Percentiles rank a stretch among this genome's conserved stretches.
Evolutionary conservation across 176 grass and related monocot species (phyloP).

Genomic region (Carex pumila): DNA sequence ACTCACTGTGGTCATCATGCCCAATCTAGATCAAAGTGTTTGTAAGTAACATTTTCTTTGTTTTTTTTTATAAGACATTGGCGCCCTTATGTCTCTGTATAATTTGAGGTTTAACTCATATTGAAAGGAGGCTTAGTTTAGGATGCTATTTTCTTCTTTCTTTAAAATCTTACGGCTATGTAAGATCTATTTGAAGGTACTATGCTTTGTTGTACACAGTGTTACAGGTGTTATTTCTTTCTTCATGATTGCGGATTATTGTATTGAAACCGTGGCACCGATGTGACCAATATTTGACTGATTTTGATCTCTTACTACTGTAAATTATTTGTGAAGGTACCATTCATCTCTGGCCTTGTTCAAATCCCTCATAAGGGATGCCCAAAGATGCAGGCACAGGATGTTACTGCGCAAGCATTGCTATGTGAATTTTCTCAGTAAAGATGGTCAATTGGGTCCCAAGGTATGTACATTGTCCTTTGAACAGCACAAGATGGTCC

Average conservation of each 20-base stretch:
- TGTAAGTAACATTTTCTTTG: background rate
- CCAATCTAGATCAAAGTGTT: conserved; percentile 12
- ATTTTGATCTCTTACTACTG: background rate
- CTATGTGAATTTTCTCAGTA: background rate
- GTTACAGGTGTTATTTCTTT: background rate
- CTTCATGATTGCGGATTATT: background rate
- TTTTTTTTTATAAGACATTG: background rate
- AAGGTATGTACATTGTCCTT: conserved; percentile 8
- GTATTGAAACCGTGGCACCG: background rate
- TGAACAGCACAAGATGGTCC: background rate
- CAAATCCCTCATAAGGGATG: conserved; percentile 23
- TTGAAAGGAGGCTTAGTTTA: background rate
- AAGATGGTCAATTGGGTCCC: background rate
- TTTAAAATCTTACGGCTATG: background rate
- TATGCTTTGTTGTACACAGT: background rate
- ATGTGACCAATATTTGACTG: background rate
- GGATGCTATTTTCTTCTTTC: background rate
- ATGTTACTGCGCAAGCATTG: conserved; percentile 13
- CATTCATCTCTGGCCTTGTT: conserved; percentile 15
- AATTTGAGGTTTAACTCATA: background rate
- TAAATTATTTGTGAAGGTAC: background rate
- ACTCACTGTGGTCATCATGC: background rate
- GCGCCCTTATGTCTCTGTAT: background rate
- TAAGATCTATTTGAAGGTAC: background rate
- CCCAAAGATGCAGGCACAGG: conserved; percentile 19